Percentiles rank a stretch among this genome's conserved stretches.
phyloP scores from a whole-genome alignment of 2,329 filamentous ascomycete species.

The Cladophialophora chaetospira region DNA sequence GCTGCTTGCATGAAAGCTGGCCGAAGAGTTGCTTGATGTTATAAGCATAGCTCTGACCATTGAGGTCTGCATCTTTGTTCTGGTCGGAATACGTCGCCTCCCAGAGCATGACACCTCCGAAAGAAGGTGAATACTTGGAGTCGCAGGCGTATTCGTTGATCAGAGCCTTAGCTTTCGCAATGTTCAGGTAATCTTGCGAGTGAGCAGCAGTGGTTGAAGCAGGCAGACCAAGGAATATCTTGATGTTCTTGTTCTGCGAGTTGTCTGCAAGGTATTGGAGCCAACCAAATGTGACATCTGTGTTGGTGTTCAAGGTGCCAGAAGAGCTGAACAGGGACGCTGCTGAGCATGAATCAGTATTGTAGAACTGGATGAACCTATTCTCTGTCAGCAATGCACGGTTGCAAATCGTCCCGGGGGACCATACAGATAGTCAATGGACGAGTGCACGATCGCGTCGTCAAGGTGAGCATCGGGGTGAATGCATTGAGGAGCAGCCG shows the following conservation, averaged over 20 bases:
- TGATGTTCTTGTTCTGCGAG: slow-evolving; percentile 45
- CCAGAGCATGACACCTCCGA: slow-evolving; percentile 64
- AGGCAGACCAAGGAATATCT: slow-evolving; percentile 58
- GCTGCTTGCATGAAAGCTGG: slow-evolving; percentile 23
- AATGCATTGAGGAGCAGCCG: slow-evolving; percentile 68
- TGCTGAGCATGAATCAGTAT: slow-evolving; percentile 55
- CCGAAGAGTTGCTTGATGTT: slow-evolving; percentile 52
- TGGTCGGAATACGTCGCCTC: slow-evolving; percentile 54
- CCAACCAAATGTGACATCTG: slow-evolving; percentile 52
- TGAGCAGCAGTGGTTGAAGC: slow-evolving; percentile 38
- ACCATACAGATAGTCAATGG: slow-evolving; percentile 52
- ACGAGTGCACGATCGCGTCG: slow-evolving; percentile 47
- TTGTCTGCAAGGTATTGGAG: slow-evolving; percentile 40
- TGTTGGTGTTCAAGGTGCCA: slow-evolving; percentile 38
- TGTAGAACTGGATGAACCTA: slow-evolving; percentile 58
- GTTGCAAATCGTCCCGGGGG: not conserved
- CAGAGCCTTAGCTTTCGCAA: slow-evolving; percentile 48
- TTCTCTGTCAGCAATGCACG: slow-evolving; percentile 1
- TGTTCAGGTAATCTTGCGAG: slow-evolving; percentile 49
- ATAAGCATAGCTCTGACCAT: slow-evolving; percentile 48
- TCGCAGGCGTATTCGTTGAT: slow-evolving; percentile 46
- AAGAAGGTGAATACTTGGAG: slow-evolving; percentile 42
- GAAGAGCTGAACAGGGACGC: slow-evolving; percentile 34
- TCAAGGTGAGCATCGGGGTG: slow-evolving; percentile 60
- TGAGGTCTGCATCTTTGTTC: slow-evolving; percentile 42